These are phyloP conservation scores for Hypoxylon fuscum DNA, from an alignment of 495 filamentous ascomycete species.

Conservation along the genomic window DNA sequence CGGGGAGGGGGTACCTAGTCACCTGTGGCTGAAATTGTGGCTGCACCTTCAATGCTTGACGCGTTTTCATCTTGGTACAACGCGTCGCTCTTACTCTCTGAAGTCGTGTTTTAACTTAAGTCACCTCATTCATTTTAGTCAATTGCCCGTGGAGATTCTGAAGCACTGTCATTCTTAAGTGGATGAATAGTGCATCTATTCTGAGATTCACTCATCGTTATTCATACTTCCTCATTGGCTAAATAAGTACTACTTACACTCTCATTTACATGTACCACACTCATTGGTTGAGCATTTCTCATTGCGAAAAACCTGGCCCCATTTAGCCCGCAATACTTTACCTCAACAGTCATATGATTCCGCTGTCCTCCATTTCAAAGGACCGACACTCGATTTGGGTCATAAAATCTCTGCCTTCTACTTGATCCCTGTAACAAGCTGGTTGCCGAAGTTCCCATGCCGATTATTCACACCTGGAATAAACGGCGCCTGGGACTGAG, in stretches of 20 bases:
- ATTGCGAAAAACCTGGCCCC: neutral
- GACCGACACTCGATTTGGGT: neutral
- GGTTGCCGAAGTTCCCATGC: neutral
- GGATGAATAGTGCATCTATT: neutral
- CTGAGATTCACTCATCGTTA: slow-evolving; percentile 6
- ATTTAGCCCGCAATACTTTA: neutral
- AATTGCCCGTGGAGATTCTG: neutral
- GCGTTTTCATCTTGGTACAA: slow-evolving; percentile 13
- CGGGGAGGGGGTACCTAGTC: too few species aligned
- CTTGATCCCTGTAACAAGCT: neutral
- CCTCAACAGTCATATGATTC: neutral
- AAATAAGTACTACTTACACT: neutral
- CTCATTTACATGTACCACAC: neutral
- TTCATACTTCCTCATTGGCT: neutral
- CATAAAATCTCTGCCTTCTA: neutral
- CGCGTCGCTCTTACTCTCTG: slow-evolving; percentile 16
- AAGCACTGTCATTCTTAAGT: neutral
- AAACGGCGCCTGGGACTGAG: slow-evolving; percentile 27
- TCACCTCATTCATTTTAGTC: neutral
- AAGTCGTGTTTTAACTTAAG: neutral
- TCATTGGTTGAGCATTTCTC: neutral
- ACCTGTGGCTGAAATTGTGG: slow-evolving; percentile 24
- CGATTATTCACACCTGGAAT: slow-evolving; percentile 9
- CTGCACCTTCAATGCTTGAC: neutral
- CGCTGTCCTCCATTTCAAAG: neutral